These are phyloP conservation scores for Hansenula sp. DNA, from an alignment of 1,139 yeast genomes.

Conservation along the genomic window DNA sequence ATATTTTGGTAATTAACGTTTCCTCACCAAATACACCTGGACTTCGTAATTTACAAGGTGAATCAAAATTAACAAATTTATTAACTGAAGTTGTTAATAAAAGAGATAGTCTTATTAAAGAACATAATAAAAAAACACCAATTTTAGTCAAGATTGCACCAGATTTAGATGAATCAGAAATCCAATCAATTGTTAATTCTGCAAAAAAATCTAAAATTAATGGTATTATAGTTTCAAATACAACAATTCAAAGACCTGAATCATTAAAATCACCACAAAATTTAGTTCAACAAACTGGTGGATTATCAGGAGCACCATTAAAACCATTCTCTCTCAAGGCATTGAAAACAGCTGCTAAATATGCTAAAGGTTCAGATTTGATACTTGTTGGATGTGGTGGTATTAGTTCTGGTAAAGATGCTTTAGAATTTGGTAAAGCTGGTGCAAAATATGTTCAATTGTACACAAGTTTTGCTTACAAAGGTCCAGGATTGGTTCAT, in stretches of 20 bases:
- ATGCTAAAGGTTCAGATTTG: slow-evolving; percentile 63
- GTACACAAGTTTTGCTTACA: slow-evolving; percentile 88
- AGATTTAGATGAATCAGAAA: slow-evolving; percentile 78
- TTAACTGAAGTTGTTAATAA: slow-evolving; percentile 61
- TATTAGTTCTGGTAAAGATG: slow-evolving; percentile 78
- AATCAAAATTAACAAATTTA: slow-evolving; percentile 62
- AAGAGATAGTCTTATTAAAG: slow-evolving; percentile 45
- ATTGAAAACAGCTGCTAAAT: slow-evolving; percentile 61
- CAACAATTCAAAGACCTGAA: slow-evolving; percentile 79
- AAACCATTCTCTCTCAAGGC: slow-evolving; percentile 77
- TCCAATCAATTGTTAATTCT: slow-evolving; percentile 77
- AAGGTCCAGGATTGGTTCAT: slow-evolving; percentile 85
- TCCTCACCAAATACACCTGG: slow-evolving; percentile 98
- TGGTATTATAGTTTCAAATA: slow-evolving; percentile 89
- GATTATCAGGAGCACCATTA: slow-evolving; percentile 88
- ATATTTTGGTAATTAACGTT: slow-evolving; percentile 86
- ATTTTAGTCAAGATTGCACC: slow-evolving; percentile 91
- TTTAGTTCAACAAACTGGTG: slow-evolving; percentile 63
- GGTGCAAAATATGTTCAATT: slow-evolving; percentile 88
- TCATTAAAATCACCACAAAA: slow-evolving; percentile 39
- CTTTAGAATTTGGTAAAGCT: slow-evolving; percentile 85
- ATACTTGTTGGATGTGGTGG: slow-evolving; percentile 96
- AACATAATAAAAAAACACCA: slow-evolving; percentile 50
- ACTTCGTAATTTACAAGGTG: slow-evolving; percentile 78
- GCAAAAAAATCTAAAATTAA: slow-evolving; percentile 77